Evolutionary conservation across 2,329 filamentous ascomycete species (phyloP), one percentile per base, ranked within the genome.

Genomic region (Aureobasidium namibiae): DNA sequence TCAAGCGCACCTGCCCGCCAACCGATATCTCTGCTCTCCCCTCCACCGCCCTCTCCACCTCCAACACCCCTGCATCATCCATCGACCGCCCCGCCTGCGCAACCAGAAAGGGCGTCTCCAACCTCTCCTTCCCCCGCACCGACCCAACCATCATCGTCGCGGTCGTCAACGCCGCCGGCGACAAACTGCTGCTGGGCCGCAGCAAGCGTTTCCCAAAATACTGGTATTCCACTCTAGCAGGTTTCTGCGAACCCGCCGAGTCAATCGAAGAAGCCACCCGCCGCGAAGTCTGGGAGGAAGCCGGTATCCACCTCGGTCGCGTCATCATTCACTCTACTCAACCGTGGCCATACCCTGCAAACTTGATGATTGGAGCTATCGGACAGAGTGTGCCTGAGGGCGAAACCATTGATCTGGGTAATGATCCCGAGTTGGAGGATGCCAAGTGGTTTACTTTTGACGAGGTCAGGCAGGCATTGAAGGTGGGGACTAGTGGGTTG

Each of bases 141-240:
- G 92, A 96, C 67, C 91, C 92, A 1, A 95, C 90, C 29, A 91
- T 97, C 71, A 99, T 99, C 74, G 92, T 95, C 75, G 92, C 92
- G 0, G 87, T 96, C 11, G 83, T 97, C 33, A 95, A 88, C 56
- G 80, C 86, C 53, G 89, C 95, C 66, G 88, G 88, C 52, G 82
- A 86, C 64, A 83, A 84, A 62, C 76, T 96, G 39, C 82, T 99
- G 8, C 86, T 99, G 0, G 94, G 94, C 38, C 86, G 94, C 14
- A 85, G 89, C 68, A 89, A 88, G 74, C 82, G 89, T 56, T 99
- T 87, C 81, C 94, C 94, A 1, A 79, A 82, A 1, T 71, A 88
- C 71, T 96, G 88, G 89, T 96, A 92, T 78, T 90, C 85, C 67
- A 95, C 92, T 0, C 83, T 99, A 81, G 78, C 78, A 0, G 78